A percentile compares a stretch with the other conserved stretches of the same genome.
Evolutionary conservation across 257 asterid species (phyloP).

Genomic region (Thymus mandschuricus): DNA sequence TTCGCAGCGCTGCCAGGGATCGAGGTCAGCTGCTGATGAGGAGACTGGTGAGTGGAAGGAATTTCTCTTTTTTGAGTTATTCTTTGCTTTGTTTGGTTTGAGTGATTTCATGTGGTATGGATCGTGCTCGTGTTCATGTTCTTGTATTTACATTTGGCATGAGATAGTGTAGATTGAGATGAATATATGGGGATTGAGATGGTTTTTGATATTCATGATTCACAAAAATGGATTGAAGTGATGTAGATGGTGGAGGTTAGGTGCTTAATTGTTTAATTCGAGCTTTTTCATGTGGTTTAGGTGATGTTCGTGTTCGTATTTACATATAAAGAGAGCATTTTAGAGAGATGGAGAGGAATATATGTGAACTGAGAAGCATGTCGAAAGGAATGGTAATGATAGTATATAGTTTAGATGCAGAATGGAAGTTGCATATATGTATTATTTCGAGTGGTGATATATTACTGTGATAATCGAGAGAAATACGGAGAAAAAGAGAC

Average conservation of each 20-base stretch:
- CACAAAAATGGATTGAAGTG: background rate
- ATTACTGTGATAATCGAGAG: background rate
- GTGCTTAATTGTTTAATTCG: conserved; percentile 2
- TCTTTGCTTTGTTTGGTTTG: background rate
- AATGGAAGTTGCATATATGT: no score
- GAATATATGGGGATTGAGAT: no score
- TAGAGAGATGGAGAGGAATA: no score
- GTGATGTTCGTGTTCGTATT: no score
- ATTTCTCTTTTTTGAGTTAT: no score
- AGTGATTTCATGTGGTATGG: conserved; percentile 18
- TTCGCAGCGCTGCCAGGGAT: conserved; percentile 76
- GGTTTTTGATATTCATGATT: background rate
- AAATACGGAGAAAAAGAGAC: background rate
- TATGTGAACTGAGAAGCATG: no score
- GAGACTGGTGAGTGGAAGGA: conserved; percentile 66
- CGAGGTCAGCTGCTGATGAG: conserved; percentile 71
- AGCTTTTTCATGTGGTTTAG: background rate
- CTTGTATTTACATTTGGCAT: background rate
- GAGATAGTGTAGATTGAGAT: background rate
- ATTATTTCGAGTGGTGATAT: background rate
- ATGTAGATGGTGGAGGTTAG: background rate
- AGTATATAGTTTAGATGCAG: no score
- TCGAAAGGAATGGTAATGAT: background rate
- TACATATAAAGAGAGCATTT: no score
- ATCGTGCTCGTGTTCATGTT: background rate